Percentiles rank a stretch among this genome's conserved stretches.
phyloP scores from a whole-genome alignment of 140 eudicot species.

The Anethum foeniculum region DNA sequence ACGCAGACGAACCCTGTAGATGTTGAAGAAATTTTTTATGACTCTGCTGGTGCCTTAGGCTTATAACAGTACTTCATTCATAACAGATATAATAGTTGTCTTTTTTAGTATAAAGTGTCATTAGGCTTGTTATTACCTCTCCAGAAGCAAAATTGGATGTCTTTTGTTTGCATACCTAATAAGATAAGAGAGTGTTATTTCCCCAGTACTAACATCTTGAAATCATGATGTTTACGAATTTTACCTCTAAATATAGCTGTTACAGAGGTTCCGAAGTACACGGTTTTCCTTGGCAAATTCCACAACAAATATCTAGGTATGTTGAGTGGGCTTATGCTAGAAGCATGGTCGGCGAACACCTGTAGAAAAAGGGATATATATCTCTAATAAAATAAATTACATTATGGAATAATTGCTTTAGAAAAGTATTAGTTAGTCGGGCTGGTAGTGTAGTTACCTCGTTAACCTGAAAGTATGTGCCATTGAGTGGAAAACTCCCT shows the following conservation, averaged over 20 bases:
- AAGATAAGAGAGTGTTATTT: constrained; percentile 14
- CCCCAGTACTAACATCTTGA: background rate
- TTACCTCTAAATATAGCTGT: constrained; percentile 93
- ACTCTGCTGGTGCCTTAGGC: background rate
- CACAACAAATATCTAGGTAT: constrained; percentile 92
- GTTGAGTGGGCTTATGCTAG: constrained; percentile 72
- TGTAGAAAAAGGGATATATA: constrained; percentile 20
- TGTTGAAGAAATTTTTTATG: background rate
- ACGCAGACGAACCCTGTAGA: constrained; percentile 80
- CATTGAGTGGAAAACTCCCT: constrained; percentile 90
- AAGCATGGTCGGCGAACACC: constrained; percentile 98
- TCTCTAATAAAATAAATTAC: background rate
- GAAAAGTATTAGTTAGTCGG: background rate
- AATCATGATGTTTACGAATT: background rate
- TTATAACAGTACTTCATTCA: background rate
- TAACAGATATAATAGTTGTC: background rate
- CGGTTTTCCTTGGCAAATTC: constrained; percentile 90
- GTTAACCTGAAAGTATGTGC: constrained; percentile 87
- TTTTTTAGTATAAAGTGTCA: background rate
- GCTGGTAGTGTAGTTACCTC: constrained; percentile 46
- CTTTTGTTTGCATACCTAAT: constrained; percentile 72
- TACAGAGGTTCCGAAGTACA: constrained; percentile 88
- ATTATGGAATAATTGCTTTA: background rate
- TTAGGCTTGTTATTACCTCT: constrained; percentile 44
- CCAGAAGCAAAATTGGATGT: constrained; percentile 96